Conservation (phyloP, 352 stramenopile species). For the Pythium phragmitis region DNA sequence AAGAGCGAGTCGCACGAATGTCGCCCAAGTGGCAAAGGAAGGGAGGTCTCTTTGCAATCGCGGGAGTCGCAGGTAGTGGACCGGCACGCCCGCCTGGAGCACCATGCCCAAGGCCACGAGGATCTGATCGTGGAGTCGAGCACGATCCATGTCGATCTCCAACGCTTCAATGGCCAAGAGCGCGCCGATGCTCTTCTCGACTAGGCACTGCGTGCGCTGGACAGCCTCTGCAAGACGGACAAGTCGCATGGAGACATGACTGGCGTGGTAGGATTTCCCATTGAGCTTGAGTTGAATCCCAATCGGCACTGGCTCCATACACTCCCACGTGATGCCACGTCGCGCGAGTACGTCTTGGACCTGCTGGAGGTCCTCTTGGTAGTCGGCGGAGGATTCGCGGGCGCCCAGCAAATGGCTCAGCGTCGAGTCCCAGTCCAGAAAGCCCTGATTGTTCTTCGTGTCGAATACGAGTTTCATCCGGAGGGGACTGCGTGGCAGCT, state of each 20-base stretch:
- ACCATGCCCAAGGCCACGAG: slow-evolving; percentile 1
- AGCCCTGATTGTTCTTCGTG: background rate
- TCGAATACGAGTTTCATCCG: slow-evolving; percentile 1
- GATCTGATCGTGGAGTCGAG: background rate
- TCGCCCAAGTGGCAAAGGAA: background rate
- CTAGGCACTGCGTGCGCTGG: background rate
- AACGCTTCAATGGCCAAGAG: background rate
- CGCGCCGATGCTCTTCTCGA: too few species aligned
- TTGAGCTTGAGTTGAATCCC: background rate
- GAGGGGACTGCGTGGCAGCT: background rate
- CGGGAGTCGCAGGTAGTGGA: slow-evolving; percentile 1
- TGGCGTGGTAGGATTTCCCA: too few species aligned
- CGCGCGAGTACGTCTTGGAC: background rate
- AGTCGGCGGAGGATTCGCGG: background rate
- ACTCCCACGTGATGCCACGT: background rate
- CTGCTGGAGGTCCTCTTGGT: background rate
- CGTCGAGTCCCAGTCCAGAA: background rate
- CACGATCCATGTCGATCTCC: background rate
- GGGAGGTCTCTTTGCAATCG: background rate
- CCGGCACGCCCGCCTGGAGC: slow-evolving; percentile 1
- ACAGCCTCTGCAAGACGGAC: background rate
- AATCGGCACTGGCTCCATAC: background rate
- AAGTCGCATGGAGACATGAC: background rate
- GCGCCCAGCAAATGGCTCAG: slow-evolving; percentile 1
- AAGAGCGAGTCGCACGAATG: background rate